Percentiles rank a stretch among this genome's conserved stretches.
Conservation (phyloP, 1,284 basidiomycete genomes). For the Fomitopsis palustris region DNA sequence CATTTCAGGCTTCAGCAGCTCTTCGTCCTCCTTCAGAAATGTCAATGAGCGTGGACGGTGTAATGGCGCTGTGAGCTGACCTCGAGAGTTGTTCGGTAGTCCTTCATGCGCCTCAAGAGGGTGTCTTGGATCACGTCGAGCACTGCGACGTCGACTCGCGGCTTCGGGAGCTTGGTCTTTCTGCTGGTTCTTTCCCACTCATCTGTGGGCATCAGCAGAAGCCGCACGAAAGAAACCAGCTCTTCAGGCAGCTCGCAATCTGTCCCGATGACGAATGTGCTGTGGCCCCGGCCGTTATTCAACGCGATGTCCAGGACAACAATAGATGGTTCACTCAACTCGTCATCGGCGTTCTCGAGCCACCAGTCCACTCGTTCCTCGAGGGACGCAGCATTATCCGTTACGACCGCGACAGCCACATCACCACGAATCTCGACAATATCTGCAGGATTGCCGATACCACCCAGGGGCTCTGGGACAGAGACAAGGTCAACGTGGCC, state of each 20-base stretch:
- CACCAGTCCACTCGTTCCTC: conserved; percentile 83
- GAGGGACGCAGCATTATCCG: conserved; percentile 23
- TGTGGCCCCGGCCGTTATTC: conserved; percentile 21
- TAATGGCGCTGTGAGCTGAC: conserved; percentile 32
- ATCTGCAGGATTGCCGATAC: conserved; percentile 79
- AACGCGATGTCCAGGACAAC: background rate
- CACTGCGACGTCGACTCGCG: conserved; percentile 53
- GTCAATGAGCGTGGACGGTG: background rate
- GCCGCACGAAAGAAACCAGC: conserved; percentile 67
- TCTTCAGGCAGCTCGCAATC: conserved; percentile 57
- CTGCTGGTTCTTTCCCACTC: conserved; percentile 65
- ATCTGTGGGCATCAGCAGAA: conserved; percentile 56
- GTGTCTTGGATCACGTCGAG: conserved; percentile 44
- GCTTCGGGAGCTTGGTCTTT: conserved; percentile 80
- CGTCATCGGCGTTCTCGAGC: conserved; percentile 86
- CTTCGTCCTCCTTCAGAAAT: conserved; percentile 47
- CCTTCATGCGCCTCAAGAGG: conserved; percentile 45
- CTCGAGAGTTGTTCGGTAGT: conserved; percentile 59
- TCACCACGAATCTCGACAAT: conserved; percentile 84
- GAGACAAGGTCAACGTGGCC: conserved; percentile 86
- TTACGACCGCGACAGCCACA: conserved; percentile 57
- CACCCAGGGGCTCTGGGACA: conserved; percentile 34
- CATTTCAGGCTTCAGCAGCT: conserved; percentile 33
- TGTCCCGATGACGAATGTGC: conserved; percentile 60
- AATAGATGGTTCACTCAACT: conserved; percentile 54